phyloP scores from a whole-genome alignment of 495 filamentous ascomycete genomes.

The Neurospora sp. region DNA sequence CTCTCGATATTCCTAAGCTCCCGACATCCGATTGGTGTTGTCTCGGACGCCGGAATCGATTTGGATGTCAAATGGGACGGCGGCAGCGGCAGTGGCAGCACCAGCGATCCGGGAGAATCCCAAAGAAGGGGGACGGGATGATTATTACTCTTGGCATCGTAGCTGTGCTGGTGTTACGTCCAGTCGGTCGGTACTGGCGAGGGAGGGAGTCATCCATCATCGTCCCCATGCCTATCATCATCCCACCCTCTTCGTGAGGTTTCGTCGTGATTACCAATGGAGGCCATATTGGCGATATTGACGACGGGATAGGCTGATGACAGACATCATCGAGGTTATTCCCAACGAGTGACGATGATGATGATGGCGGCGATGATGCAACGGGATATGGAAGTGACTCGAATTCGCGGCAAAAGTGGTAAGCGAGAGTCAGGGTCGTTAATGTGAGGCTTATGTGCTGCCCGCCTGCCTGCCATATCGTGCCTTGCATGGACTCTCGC shows the following conservation, averaged over 20 bases:
- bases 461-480: neutral
- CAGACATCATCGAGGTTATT: neutral
- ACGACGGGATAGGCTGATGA: neutral
- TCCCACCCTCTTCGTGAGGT: neutral
- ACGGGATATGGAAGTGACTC: neutral
- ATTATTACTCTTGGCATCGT: neutral
- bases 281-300: neutral
- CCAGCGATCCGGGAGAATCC: neutral
- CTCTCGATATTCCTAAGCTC: neutral
- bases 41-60: neutral
- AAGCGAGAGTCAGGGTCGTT: neutral
- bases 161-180: neutral
- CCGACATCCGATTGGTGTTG: neutral
- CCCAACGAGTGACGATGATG: neutral
- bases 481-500: neutral
- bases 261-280: neutral
- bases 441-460: neutral
- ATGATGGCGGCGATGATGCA: neutral
- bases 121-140: neutral
- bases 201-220: neutral
- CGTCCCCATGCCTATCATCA: too few relatives aligned
- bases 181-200: neutral
- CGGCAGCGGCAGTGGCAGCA: neutral
- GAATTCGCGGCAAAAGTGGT: neutral
- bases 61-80: neutral